Percentiles rank a stretch among this genome's conserved stretches.
phyloP scores from a whole-genome alignment of 805 yeast species.

The Kodamaea fukazawae region DNA sequence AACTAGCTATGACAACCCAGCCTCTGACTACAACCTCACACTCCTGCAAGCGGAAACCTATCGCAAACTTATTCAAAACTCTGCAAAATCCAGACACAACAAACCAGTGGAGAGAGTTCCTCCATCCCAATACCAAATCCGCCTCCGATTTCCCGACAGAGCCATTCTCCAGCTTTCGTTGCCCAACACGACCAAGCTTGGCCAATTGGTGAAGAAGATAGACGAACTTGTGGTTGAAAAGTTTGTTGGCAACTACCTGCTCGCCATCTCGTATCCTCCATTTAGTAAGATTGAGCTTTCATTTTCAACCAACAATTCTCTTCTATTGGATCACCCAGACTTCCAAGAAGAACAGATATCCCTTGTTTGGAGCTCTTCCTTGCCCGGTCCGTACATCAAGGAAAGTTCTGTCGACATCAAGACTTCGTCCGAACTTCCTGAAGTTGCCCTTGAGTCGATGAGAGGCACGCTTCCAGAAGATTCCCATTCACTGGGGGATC shows the following conservation, averaged over 20 bases:
- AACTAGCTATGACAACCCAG: slow-evolving; percentile 38
- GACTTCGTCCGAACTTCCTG: slow-evolving; percentile 33
- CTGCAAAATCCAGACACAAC: slow-evolving; percentile 16
- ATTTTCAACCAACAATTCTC: slow-evolving; percentile 26
- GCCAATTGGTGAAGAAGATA: slow-evolving; percentile 34
- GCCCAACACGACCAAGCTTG: slow-evolving; percentile 25
- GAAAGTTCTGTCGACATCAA: slow-evolving; percentile 16
- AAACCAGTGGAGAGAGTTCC: slow-evolving; percentile 12
- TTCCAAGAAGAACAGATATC: slow-evolving; percentile 30
- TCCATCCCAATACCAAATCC: slow-evolving; percentile 29
- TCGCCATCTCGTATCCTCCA: slow-evolving; percentile 40
- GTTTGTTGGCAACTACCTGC: slow-evolving; percentile 27
- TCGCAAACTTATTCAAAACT: slow-evolving; percentile 31
- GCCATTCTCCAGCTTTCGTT: slow-evolving; percentile 31
- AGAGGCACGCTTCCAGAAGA: slow-evolving; percentile 35
- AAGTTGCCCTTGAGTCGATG: slow-evolving; percentile 30
- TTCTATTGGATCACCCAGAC: slow-evolving; percentile 26
- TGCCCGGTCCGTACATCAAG: slow-evolving; percentile 29
- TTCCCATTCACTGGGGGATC: background rate
- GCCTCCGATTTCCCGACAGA: slow-evolving; percentile 41
- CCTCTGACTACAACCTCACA: slow-evolving; percentile 41
- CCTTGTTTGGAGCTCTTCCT: slow-evolving; percentile 35
- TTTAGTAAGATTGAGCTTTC: slow-evolving; percentile 27
- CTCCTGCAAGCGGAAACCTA: slow-evolving; percentile 37
- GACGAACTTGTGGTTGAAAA: slow-evolving; percentile 30